Evolutionary conservation across 306 rosid genomes (phyloP), one percentile per base, ranked within the genome.

Genomic region (Castanea mollissima): DNA sequence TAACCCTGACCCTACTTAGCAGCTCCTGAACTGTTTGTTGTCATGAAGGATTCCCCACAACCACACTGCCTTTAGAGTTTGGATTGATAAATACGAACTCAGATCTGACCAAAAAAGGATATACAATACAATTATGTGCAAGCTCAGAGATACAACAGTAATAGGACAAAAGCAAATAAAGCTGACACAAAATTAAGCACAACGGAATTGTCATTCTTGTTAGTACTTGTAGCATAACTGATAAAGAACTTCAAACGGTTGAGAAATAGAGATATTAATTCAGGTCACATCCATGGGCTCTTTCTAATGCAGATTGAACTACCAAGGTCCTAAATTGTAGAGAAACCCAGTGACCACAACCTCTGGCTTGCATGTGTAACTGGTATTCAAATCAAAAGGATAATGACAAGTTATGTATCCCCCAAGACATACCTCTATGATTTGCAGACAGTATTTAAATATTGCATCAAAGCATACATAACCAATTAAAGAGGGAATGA

Each of bases 51-150:
- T 80, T 92, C 97, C 65, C 99, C 98, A 73, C 98, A 94, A 38
- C 98, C 98, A 86, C 98, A 94, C 76, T 94, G 95, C 55, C 98
- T 88, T 92, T 91, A 6, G 99, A 94, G 82, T 94, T 94, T 57
- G 99, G 99, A 80, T 95, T 95, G 76, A 95, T 83, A 70, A 95
- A 95, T 57, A 95, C 81, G 52, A 95, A 95, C 88, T 95, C 99
- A 0, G 98, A 95, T 80, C 98, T 95, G 91, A 60, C 70, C 65
- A 27, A 57, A 68, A 19, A 32, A 25, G 49, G 16, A 38, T 38
- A 38, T 38, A 38, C 11, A 13, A n/a, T 4, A 3, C 14, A 49
- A 31, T 75, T 9, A 55, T 56, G 20, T 14, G 55, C 81, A 63
- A 56, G 3, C 29, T 44, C 32, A 74, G 62, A 62, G 79, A 74